A percentile compares a stretch with the other conserved stretches of the same genome.
These are phyloP conservation scores for Cercospora sojina DNA, from an alignment of 2,329 filamentous ascomycete genomes.

Conservation along the genomic window DNA sequence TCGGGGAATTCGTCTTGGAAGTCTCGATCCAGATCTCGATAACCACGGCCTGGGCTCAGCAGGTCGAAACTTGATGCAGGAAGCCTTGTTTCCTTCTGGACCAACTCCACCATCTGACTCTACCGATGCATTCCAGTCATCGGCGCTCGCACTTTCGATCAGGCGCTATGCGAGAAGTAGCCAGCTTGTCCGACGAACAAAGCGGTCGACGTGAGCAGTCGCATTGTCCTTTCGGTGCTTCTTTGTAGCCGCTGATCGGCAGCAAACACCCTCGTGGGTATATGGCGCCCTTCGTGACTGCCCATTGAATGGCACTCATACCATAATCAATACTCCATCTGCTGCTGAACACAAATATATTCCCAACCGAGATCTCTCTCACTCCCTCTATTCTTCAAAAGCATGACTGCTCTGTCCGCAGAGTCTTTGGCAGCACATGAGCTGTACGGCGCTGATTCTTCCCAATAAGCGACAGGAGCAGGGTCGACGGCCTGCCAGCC, in stretches of 20 bases:
- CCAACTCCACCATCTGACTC: too few relatives aligned
- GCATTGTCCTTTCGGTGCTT: not conserved
- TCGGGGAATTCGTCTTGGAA: not conserved
- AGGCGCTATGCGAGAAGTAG: not conserved
- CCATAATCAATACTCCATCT: not conserved
- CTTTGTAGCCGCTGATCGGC: not conserved
- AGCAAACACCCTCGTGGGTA: not conserved
- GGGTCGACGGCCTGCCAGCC: too few relatives aligned
- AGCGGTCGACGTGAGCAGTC: not conserved
- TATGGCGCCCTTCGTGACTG: not conserved
- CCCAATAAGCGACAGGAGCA: too few relatives aligned
- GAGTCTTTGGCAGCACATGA: not conserved
- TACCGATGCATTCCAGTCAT: too few relatives aligned
- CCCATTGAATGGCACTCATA: not conserved
- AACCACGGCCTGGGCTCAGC: not conserved
- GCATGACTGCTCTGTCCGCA: not conserved
- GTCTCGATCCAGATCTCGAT: not conserved
- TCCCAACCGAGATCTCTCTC: too few relatives aligned
- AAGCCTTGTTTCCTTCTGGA: too few relatives aligned
- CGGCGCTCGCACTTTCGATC: too few relatives aligned
- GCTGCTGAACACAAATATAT: not conserved
- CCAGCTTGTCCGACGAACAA: not conserved
- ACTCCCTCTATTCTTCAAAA: not conserved
- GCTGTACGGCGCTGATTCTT: not conserved
- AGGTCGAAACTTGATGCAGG: not conserved